Evolutionary conservation across 2,329 filamentous ascomycete genomes (phyloP).

Genomic region (Colletotrichum godetiae): DNA sequence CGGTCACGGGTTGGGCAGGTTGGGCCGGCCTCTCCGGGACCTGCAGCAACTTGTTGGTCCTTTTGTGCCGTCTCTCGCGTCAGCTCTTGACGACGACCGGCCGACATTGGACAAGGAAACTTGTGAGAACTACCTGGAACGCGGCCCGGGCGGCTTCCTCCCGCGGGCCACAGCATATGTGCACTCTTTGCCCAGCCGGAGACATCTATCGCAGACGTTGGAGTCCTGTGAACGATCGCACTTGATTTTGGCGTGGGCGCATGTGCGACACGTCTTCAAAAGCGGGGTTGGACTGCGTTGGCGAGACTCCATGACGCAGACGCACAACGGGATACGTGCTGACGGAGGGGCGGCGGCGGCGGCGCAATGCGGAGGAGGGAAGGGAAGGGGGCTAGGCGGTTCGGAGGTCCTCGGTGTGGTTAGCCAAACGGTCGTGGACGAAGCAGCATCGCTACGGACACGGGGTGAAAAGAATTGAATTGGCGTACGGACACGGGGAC

Average conservation of each 20-base stretch:
- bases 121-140: slow-evolving; percentile 16
- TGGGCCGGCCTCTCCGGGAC: slow-evolving; percentile 10
- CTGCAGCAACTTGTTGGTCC: slow-evolving; percentile 18
- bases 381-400: neutral
- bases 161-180: slow-evolving; percentile 44
- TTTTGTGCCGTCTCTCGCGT: neutral
- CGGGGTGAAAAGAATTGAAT: neutral
- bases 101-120: neutral
- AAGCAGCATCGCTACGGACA: slow-evolving; percentile 18
- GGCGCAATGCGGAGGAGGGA: neutral
- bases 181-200: slow-evolving; percentile 46
- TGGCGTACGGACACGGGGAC: slow-evolving; percentile 22
- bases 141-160: slow-evolving; percentile 38
- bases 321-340: neutral
- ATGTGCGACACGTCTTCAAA: slow-evolving; percentile 48
- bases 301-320: slow-evolving; percentile 16
- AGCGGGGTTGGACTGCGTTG: slow-evolving; percentile 30
- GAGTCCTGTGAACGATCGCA: slow-evolving; percentile 48
- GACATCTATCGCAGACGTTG: slow-evolving; percentile 45
- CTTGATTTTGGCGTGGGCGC: slow-evolving; percentile 49
- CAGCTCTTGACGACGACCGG: neutral
- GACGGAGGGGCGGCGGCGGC: neutral
- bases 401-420: neutral
- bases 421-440: neutral
- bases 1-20: neutral